phyloP scores from a whole-genome alignment of 257 asterid species.

The Solanum clarkiae region DNA sequence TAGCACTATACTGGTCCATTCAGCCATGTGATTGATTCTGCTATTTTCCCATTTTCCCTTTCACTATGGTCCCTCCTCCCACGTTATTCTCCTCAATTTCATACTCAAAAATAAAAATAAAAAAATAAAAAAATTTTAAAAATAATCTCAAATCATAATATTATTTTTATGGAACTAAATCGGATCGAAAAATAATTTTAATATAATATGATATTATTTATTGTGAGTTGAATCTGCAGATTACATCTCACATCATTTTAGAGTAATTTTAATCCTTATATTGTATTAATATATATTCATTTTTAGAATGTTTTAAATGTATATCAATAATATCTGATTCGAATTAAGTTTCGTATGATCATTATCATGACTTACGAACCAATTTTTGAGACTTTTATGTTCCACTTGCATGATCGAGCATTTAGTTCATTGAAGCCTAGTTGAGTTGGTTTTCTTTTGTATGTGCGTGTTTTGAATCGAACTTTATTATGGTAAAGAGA shows the following conservation, averaged over 20 bases:
- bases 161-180: background rate
- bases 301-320: too few relatives aligned
- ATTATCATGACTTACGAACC: background rate
- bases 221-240: too few relatives aligned
- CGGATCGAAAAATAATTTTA: background rate
- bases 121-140: background rate
- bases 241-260: too few relatives aligned
- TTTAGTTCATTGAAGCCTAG: background rate
- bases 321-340: too few relatives aligned
- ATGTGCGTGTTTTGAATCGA: rapidly evolving
- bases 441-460: background rate
- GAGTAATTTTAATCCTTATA: too few relatives aligned
- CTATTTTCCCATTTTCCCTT: background rate
- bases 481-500: background rate
- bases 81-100: background rate
- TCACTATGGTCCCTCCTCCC: background rate
- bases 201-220: background rate
- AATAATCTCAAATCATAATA: background rate
- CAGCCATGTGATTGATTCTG: constrained; percentile 1
- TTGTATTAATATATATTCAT: too few relatives aligned
- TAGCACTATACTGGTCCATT: background rate
- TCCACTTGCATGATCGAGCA: background rate
- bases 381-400: background rate
- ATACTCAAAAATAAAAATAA: background rate
- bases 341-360: background rate